phyloP scores from a whole-genome alignment of 169 alveolate species.

The Cardiosporidium cionae region DNA sequence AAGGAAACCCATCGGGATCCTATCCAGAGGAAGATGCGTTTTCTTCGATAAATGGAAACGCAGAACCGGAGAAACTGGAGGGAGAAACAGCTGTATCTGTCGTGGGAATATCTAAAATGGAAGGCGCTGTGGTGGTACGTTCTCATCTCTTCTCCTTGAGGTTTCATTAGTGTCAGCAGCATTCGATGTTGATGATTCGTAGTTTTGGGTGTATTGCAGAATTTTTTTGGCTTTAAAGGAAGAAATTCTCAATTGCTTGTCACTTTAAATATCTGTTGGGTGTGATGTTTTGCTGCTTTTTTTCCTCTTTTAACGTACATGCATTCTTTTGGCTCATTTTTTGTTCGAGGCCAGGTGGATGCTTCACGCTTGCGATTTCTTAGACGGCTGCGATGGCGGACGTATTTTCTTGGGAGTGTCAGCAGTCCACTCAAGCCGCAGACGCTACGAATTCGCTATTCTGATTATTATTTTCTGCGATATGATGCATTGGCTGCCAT shows the following conservation, averaged over 20 bases:
- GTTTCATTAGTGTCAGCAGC: too few relatives aligned
- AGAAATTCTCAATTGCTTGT: too few relatives aligned
- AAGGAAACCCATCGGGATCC: neutral
- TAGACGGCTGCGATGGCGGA: constrained; percentile 29
- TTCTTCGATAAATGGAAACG: neutral
- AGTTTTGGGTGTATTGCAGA: too few relatives aligned
- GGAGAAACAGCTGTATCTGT: constrained; percentile 19
- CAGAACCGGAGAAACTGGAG: neutral
- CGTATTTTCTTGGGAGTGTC: constrained; percentile 37
- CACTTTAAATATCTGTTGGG: too few relatives aligned
- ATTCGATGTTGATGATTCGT: too few relatives aligned
- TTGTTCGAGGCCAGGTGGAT: too few relatives aligned
- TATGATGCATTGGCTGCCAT: constrained; percentile 29
- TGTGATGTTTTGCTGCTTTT: too few relatives aligned
- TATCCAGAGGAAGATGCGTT: neutral
- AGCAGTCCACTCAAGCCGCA: constrained; percentile 26
- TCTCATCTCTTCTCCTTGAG: neutral
- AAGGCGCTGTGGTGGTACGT: constrained; percentile 53
- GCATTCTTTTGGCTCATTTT: too few relatives aligned
- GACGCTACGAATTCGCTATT: constrained; percentile 29
- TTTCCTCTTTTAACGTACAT: too few relatives aligned
- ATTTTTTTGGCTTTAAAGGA: too few relatives aligned
- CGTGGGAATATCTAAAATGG: constrained; percentile 44
- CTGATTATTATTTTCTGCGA: constrained; percentile 14
- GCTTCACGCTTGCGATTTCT: constrained; percentile 33